phyloP scores from a whole-genome alignment of 1,139 yeast species.

The Saccharomyces pastorianus region DNA sequence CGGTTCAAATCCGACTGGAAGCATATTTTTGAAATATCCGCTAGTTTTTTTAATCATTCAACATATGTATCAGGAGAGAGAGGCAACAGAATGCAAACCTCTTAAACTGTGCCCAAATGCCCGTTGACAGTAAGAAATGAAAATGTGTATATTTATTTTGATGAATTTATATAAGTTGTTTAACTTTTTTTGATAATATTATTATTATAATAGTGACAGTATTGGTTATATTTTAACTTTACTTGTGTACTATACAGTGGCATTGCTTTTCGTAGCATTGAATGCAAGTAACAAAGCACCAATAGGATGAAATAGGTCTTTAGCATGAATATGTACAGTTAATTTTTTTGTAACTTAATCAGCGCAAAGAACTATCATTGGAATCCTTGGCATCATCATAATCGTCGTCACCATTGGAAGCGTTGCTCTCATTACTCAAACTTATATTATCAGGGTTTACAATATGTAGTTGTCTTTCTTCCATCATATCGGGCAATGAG shows the following conservation, averaged over 20 bases:
- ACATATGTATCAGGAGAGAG: not conserved
- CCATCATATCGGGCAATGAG: conserved; percentile 54
- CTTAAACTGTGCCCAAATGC: no score
- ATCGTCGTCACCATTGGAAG: conserved; percentile 9
- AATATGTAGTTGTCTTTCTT: conserved; percentile 26
- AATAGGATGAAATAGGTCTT: not conserved
- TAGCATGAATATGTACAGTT: not conserved
- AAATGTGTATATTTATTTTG: not conserved
- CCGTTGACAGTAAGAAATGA: no score
- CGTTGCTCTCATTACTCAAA: conserved; percentile 1
- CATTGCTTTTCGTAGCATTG: no score
- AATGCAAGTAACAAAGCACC: no score
- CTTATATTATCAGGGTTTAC: conserved; percentile 26
- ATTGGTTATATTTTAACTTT: not conserved
- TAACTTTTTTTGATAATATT: not conserved
- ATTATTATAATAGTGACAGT: not conserved
- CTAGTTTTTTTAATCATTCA: no score
- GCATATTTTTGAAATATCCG: no score
- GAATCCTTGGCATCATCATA: conserved; percentile 8
- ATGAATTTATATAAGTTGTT: not conserved
- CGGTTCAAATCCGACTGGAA: conserved; percentile 20
- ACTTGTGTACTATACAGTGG: not conserved
- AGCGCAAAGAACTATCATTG: conserved; percentile 4
- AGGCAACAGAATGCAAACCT: no score
- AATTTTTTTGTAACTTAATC: not conserved